Evolutionary conservation across 768 basidiomycete species (phyloP).

Genomic region (Tubosaeta brunneosetosa): DNA sequence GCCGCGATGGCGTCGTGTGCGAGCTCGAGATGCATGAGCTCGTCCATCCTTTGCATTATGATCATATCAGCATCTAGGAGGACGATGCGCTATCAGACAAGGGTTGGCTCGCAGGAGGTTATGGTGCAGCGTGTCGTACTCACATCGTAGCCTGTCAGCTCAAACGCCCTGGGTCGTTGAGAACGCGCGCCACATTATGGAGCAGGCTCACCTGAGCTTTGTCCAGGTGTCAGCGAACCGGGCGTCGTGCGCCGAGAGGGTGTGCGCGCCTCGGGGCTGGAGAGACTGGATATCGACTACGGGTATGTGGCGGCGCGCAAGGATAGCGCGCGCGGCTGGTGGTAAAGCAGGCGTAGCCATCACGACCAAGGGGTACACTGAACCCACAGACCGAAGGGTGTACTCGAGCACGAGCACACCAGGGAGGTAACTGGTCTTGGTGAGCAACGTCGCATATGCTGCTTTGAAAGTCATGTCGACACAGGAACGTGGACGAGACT

Average conservation of each 20-base stretch:
- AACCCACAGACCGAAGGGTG: slow-evolving; percentile 47
- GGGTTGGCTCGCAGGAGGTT: neutral
- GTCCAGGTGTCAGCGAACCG: slow-evolving; percentile 65
- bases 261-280: slow-evolving; percentile 41
- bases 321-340: slow-evolving; percentile 42
- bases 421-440: slow-evolving; percentile 54
- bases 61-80: slow-evolving; percentile 90
- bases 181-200: slow-evolving; percentile 20
- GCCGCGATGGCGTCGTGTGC: slow-evolving; percentile 77
- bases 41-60: slow-evolving; percentile 78
- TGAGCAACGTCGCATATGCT: slow-evolving; percentile 78
- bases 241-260: slow-evolving; percentile 35
- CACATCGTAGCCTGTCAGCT: slow-evolving; percentile 64
- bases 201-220: slow-evolving; percentile 43
- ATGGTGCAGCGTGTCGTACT: slow-evolving; percentile 8
- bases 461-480: slow-evolving; percentile 34
- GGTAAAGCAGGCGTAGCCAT: slow-evolving; percentile 66
- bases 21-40: slow-evolving; percentile 51
- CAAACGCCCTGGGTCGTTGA: slow-evolving; percentile 45
- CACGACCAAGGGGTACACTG: slow-evolving; percentile 72
- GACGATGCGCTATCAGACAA: slow-evolving; percentile 56
- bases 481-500: no score
- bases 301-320: slow-evolving; percentile 50
- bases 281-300: slow-evolving; percentile 59
- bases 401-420: slow-evolving; percentile 54